Conservation (phyloP, 1,284 basidiomycete genomes). For the Schizophyllum commune region DNA sequence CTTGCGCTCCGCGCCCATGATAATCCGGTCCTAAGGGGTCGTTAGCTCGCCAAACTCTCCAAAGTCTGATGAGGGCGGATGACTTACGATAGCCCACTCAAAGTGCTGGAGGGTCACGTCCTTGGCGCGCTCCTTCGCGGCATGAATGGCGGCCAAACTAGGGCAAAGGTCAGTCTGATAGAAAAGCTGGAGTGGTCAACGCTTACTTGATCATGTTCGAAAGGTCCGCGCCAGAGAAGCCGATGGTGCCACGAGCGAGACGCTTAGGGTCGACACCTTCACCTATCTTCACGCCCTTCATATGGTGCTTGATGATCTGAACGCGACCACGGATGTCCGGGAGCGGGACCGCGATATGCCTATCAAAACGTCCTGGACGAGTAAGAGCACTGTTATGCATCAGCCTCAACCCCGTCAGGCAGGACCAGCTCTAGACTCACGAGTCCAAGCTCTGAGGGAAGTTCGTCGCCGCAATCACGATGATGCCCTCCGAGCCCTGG, state of each 20-base stretch:
- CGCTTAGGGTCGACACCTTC: slow-evolving; percentile 76
- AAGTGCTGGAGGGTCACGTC: slow-evolving; percentile 77
- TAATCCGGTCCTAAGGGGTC: slow-evolving; percentile 67
- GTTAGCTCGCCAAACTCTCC: slow-evolving; percentile 1
- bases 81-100: slow-evolving; percentile 86
- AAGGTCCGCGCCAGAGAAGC: slow-evolving; percentile 88
- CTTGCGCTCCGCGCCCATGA: slow-evolving; percentile 92
- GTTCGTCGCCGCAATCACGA: slow-evolving; percentile 93
- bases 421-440: slow-evolving; percentile 33
- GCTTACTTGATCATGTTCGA: slow-evolving; percentile 96
- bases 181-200: too few relatives aligned
- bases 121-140: slow-evolving; percentile 72
- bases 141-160: slow-evolving; percentile 82
- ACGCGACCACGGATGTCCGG: slow-evolving; percentile 85
- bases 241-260: slow-evolving; percentile 85
- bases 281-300: slow-evolving; percentile 69
- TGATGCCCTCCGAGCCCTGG: slow-evolving; percentile 82
- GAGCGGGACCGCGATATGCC: slow-evolving; percentile 82
- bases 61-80: not conserved
- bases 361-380: slow-evolving; percentile 91
- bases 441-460: slow-evolving; percentile 88
- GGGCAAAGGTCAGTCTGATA: slow-evolving; percentile 2
- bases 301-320: slow-evolving; percentile 86
- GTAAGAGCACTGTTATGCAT: slow-evolving; percentile 65
- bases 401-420: slow-evolving; percentile 3